Evolutionary conservation across 1,139 yeast species (phyloP), one percentile per base, ranked within the genome.

Genomic region (Scheffersomyces stambukii): DNA sequence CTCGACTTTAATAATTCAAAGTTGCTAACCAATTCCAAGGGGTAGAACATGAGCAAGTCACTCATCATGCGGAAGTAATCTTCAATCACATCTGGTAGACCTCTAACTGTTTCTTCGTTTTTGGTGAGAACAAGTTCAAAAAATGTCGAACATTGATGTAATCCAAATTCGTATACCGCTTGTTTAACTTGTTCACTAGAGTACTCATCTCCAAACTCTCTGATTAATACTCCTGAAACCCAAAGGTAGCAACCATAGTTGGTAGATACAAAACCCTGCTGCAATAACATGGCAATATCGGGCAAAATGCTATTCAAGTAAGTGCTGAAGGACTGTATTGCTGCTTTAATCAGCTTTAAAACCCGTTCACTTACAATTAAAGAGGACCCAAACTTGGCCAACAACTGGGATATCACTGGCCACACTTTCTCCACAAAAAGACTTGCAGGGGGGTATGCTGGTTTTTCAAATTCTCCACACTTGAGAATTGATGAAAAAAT

Each of bases 41-140:
- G 95, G 51, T 70, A 84, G 51, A 75, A 85, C 80, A 82, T 80
- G 32, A 86, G 58, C 28, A 88, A 64, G 50, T 91, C 97, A 37
- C 75, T 70, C 58, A 81, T 67, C 81, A 89, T 81, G 36, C 93
- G 69, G 68, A 81, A 88, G 50, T 82, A 89, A 60, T 89, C 96
- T 54, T 89, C 96, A 31, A 89, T 64, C 20, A 85, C 69, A 51
- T 86, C 95, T 10, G 91, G 84, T 21, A 70, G 70, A 40, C 64
- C 70, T 30, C 60, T 60, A 33, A 60, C 18, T 18, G 41, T 42
- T 13, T 51, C 52, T 13, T 57, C 57, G 16, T 40, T 36, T 20
- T 40, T 38, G 24, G 43, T 48, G 21, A 43, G 40, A 27, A 63
- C 50, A 13, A 64, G 43, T 10, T 55, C 56, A 32, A 68, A 64